Percentiles rank a stretch among this genome's conserved stretches.
Conservation (phyloP, 2,329 filamentous ascomycete species). For the Rutstroemia sp. region DNA sequence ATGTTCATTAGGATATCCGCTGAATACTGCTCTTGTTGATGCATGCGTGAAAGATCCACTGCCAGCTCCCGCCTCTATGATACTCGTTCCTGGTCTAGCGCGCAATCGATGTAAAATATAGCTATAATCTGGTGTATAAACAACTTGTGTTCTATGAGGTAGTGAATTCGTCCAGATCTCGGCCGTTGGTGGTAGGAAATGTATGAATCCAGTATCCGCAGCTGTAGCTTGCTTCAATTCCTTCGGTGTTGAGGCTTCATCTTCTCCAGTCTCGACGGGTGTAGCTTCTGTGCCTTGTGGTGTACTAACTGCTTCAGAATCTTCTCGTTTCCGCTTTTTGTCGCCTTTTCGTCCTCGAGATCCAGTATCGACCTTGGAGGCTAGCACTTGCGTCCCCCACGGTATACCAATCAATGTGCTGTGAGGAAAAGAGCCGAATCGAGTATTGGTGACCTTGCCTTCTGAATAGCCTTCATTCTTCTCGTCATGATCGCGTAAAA, state of each 20-base stretch:
- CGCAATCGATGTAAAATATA: slow-evolving; percentile 73
- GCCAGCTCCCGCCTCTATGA: slow-evolving; percentile 77
- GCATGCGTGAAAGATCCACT: slow-evolving; percentile 83
- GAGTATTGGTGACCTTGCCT: slow-evolving; percentile 78
- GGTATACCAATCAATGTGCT: slow-evolving; percentile 68
- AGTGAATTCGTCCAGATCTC: slow-evolving; percentile 76
- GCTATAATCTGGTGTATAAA: slow-evolving; percentile 82
- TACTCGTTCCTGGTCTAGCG: slow-evolving; percentile 60
- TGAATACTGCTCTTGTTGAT: slow-evolving; percentile 67
- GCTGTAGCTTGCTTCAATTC: slow-evolving; percentile 43
- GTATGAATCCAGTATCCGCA: slow-evolving; percentile 64
- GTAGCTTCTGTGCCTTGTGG: slow-evolving; percentile 2
- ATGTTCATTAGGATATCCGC: slow-evolving; percentile 50
- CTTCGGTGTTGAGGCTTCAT: slow-evolving; percentile 23
- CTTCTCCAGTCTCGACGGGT: slow-evolving; percentile 24
- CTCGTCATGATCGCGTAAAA: slow-evolving; percentile 54
- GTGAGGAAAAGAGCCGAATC: slow-evolving; percentile 86
- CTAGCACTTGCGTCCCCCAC: slow-evolving; percentile 89
- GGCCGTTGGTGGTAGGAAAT: slow-evolving; percentile 70
- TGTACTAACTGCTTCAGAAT: slow-evolving; percentile 24
- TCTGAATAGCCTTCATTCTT: slow-evolving; percentile 66
- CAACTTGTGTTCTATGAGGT: slow-evolving; percentile 77
- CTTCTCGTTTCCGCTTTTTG: slow-evolving; percentile 37
- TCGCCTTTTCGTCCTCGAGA: slow-evolving; percentile 68
- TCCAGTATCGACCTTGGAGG: slow-evolving; percentile 84